Conservation (phyloP, 208 protist genomes). For the Wallacemonas rigidus region DNA sequence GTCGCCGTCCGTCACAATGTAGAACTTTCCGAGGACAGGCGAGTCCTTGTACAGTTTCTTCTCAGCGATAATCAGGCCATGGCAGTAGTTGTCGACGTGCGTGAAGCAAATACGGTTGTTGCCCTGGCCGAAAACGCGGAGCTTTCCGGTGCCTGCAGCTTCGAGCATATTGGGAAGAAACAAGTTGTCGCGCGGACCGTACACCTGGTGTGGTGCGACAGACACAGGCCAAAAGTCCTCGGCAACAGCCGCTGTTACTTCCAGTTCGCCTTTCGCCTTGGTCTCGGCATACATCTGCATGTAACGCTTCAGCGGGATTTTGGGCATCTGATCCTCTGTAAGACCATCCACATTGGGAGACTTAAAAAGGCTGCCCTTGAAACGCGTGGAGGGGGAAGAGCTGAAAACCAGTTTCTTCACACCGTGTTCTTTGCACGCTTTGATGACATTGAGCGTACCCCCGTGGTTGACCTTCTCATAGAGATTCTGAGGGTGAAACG, state of each 20-base stretch:
- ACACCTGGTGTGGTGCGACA: constrained; percentile 95
- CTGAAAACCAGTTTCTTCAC: constrained; percentile 94
- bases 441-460: constrained; percentile 94
- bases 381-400: constrained; percentile 93
- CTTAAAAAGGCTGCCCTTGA: constrained; percentile 88
- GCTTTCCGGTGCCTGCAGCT: constrained; percentile 91
- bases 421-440: constrained; percentile 88
- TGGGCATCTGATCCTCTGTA: constrained; percentile 89
- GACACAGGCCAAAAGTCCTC: constrained; percentile 89
- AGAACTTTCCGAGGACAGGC: constrained; percentile 93
- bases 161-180: constrained; percentile 96
- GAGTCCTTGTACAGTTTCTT: constrained; percentile 87
- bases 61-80: constrained; percentile 94
- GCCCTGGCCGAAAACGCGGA: constrained; percentile 93
- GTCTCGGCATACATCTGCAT: constrained; percentile 95
- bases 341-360: constrained; percentile 92
- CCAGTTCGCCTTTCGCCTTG: constrained; percentile 93
- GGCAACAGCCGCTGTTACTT: constrained; percentile 65
- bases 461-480: constrained; percentile 93
- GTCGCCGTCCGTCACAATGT: constrained; percentile 94
- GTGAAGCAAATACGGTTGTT: constrained; percentile 95
- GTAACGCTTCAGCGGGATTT: constrained; percentile 83
- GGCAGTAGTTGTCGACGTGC: constrained; percentile 96
- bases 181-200: constrained; percentile 94
- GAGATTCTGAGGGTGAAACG: constrained; percentile 89